A percentile compares a stretch with the other conserved stretches of the same genome.
phyloP scores from a whole-genome alignment of 2,329 filamentous ascomycete species.

The Chaetomium strumarium region DNA sequence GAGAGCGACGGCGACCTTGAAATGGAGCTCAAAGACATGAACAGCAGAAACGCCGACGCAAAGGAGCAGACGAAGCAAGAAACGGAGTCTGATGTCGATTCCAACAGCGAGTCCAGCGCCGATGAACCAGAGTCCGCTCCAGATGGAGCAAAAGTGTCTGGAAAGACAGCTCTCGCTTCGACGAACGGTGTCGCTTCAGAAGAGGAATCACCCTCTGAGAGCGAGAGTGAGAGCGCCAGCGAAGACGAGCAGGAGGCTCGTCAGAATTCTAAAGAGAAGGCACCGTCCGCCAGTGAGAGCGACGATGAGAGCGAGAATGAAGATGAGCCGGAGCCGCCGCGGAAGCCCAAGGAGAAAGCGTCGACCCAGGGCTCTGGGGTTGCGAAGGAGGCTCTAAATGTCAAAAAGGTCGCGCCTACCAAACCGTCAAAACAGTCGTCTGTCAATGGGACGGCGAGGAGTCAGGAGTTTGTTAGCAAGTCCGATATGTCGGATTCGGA shows the following conservation, averaged over 20 bases:
- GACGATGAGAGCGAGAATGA: constrained; percentile 10
- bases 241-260: constrained; percentile 3
- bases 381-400: constrained; percentile 16
- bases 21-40: constrained; percentile 6
- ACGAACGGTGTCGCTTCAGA: background rate
- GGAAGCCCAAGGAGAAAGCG: constrained; percentile 14
- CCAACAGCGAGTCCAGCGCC: constrained; percentile 18
- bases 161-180: constrained; percentile 19
- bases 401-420: constrained; percentile 15
- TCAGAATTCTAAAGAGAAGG: background rate
- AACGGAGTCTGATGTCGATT: constrained; percentile 1
- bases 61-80: constrained; percentile 10
- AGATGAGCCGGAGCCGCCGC: constrained; percentile 22
- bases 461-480: constrained; percentile 18
- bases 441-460: constrained; percentile 15
- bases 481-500: constrained; percentile 20
- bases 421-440: constrained; percentile 2
- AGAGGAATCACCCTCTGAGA: constrained; percentile 7
- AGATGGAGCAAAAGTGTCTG: constrained; percentile 3
- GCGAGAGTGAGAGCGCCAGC: constrained; percentile 7
- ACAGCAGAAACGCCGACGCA: constrained; percentile 14
- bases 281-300: constrained; percentile 6
- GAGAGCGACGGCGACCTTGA: constrained; percentile 25
- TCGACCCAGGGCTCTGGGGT: constrained; percentile 15
- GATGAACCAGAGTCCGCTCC: constrained; percentile 8